These are phyloP conservation scores for Pisolithus marmoratus DNA, from an alignment of 768 basidiomycete species.

Conservation along the genomic window DNA sequence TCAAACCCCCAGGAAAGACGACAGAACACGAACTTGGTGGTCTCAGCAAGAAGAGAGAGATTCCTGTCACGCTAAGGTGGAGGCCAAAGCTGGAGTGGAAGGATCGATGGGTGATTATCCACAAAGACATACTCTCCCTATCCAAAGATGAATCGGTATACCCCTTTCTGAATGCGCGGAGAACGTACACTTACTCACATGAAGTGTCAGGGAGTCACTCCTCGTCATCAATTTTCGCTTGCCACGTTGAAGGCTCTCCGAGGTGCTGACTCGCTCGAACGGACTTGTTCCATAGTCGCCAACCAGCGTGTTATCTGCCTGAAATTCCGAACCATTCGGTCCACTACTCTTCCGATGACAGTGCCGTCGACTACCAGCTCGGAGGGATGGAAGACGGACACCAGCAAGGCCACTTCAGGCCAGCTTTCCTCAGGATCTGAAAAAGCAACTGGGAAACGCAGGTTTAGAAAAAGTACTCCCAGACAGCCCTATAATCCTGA, in stretches of 20 bases:
- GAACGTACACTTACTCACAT: not conserved
- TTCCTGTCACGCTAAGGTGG: conserved; percentile 5
- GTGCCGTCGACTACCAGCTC: conserved; percentile 21
- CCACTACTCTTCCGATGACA: conserved; percentile 14
- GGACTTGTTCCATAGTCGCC: conserved; percentile 16
- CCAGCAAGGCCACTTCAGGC: not conserved
- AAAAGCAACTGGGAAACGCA: conserved; percentile 3
- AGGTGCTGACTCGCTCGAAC: conserved; percentile 39
- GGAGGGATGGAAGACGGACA: conserved; percentile 7
- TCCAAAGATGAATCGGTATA: conserved; percentile 48
- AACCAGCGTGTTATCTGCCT: conserved; percentile 35
- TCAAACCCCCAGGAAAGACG: conserved; percentile 18
- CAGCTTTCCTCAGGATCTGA: not conserved
- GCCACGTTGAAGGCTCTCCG: conserved; percentile 37
- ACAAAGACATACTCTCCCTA: conserved; percentile 48
- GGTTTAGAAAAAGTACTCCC: not conserved
- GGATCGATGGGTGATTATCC: conserved; percentile 56
- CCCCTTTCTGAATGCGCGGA: conserved; percentile 12
- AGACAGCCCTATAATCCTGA: conserved; percentile 1
- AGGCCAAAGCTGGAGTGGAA: conserved; percentile 54
- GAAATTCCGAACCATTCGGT: conserved; percentile 26
- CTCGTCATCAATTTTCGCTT: conserved; percentile 37
- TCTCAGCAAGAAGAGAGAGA: conserved; percentile 11
- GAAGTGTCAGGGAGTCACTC: conserved; percentile 31
- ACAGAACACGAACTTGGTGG: not conserved